Base-by-base conservation (phyloP, 2,329 filamentous ascomycete species). In the Cordyceps javanica region DNA sequence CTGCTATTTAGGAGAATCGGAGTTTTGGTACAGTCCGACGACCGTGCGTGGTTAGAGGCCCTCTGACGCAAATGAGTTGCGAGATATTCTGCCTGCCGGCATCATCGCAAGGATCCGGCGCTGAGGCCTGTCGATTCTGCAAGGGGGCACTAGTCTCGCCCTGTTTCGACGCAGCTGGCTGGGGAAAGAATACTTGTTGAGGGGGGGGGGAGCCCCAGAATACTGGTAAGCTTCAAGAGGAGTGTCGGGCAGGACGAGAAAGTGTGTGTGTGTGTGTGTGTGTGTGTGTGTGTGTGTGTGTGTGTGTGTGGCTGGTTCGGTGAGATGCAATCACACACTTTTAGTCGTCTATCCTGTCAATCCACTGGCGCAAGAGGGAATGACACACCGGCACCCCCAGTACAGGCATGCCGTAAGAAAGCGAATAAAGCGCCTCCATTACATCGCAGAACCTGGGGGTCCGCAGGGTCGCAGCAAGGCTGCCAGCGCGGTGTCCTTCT, bases 401-500 rank as follows among this genome's bases (percentile, higher is more conserved):
- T 21, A 26, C 23, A 39, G 23, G 14, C 23, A 36, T 26, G 19
- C 16, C 23, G 23, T 25, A 28, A 25, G 13, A 7, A 26, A 26
- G 19, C 30, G 13, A 45, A 45, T 44, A 26, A 44, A 26, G 36
- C 21, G 39, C 28, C 30, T 25, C 28, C 28, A 23, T 8, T 14
- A 19, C 16, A 21, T 55, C 32, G 46, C 32, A 32, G 38, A 28
- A 42, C 16, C 38, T 30, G 16, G 21, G 49, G 23, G 34, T 14
- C 10, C 5, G 38, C 16, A 55, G 41, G 28, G 52, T 38, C 14
- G 30, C 30, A 38, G 16, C 53, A 41, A 48, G 53, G 53, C 53
- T 56, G 53, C 28, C 53, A 56, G 44, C 53, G 53, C 53, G 53
- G 53, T 56, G 53, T 56, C 53, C 42, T 56, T 56, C 19, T 23